Base-by-base conservation (phyloP, 1,284 basidiomycete species). In the Irpex lacteus region DNA sequence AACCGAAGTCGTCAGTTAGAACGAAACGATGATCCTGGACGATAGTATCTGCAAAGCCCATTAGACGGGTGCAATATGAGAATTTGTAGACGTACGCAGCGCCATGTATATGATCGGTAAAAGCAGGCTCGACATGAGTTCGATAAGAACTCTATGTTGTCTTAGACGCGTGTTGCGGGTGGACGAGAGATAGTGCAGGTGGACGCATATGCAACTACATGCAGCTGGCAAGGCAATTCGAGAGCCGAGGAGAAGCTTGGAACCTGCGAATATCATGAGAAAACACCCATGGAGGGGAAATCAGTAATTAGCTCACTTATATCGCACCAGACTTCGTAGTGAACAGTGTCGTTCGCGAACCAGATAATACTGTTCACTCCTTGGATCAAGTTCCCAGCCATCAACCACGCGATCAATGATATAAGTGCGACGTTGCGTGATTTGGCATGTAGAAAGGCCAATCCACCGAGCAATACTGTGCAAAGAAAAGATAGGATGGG, bases 11-110 rank as follows among this genome's bases (percentile, higher is more conserved):
- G 70, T 85, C 75, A 58, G 83, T 74, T 61, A 93, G 76, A 73
- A 89, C 85, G 74, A 90, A 92, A 57, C 91, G 84, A 74, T 85
- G 84, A 65, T 86, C 84, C 73, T 92, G 91, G 15, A 85, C 84
- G 63, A 87, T 74, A 49, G 84, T 71, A 70, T 91, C 90, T 91
- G 65, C 9, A 15, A n/a, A 32, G 60, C 49, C n/a, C 13, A 7
- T 60, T 19, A 59, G 37, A 18, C 49, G n/a, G n/a, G 57, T 58
- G 62, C 52, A 63, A 58, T 56, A n/a, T 8, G 49, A 19, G 56
- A 1, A 3, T 32, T 21, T 56, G 49, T 47, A 18, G 57, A 82
- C 87, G 67, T 70, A 90, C 89, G 88, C 38, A 88, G 71, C 21
- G 76, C 74, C 80, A 86, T 85, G 69, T 85, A 85, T 37, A 86